These are phyloP conservation scores for Rhizopogon sp. DNA, from an alignment of 768 basidiomycete genomes.

Conservation along the genomic window DNA sequence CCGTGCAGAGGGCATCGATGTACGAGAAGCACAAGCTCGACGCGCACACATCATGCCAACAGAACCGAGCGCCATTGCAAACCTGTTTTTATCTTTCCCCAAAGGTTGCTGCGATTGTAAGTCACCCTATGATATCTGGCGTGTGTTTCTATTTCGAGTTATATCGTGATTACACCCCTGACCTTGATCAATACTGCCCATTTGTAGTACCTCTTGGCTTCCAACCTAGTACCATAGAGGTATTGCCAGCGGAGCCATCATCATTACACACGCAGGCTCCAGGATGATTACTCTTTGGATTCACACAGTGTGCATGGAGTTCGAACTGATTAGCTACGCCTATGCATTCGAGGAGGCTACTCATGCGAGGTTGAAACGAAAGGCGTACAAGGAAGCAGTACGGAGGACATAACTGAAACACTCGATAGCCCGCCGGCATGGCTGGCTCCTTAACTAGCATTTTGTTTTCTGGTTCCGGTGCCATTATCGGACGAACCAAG, in stretches of 20 bases:
- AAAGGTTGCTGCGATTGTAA: slow-evolving; percentile 44
- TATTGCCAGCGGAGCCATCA: slow-evolving; percentile 35
- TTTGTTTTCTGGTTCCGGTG: too few relatives aligned
- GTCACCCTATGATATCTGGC: slow-evolving; percentile 65
- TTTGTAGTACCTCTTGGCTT: slow-evolving; percentile 54
- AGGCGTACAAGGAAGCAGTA: slow-evolving; percentile 46
- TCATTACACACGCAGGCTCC: slow-evolving; percentile 29
- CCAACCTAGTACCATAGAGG: slow-evolving; percentile 41
- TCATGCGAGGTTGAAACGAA: slow-evolving; percentile 40
- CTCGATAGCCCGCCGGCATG: slow-evolving; percentile 12
- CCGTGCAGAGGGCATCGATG: slow-evolving; percentile 49
- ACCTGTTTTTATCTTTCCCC: slow-evolving; percentile 12
- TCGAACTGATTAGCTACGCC: slow-evolving; percentile 48
- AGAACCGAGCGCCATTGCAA: slow-evolving; percentile 19
- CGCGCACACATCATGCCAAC: slow-evolving; percentile 48
- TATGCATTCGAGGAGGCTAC: slow-evolving; percentile 67
- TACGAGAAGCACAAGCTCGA: slow-evolving; percentile 40
- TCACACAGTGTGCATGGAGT: slow-evolving; percentile 57
- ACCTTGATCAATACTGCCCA: slow-evolving; percentile 2
- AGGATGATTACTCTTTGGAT: slow-evolving; percentile 53
- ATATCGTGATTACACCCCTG: background rate
- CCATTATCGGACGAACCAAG: too few relatives aligned
- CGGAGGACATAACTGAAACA: slow-evolving; percentile 47
- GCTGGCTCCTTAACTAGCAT: too few relatives aligned
- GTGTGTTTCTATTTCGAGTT: slow-evolving; percentile 5